These are phyloP conservation scores for Adansonia gregorii DNA, from an alignment of 441 rosid genomes.

Conservation along the genomic window DNA sequence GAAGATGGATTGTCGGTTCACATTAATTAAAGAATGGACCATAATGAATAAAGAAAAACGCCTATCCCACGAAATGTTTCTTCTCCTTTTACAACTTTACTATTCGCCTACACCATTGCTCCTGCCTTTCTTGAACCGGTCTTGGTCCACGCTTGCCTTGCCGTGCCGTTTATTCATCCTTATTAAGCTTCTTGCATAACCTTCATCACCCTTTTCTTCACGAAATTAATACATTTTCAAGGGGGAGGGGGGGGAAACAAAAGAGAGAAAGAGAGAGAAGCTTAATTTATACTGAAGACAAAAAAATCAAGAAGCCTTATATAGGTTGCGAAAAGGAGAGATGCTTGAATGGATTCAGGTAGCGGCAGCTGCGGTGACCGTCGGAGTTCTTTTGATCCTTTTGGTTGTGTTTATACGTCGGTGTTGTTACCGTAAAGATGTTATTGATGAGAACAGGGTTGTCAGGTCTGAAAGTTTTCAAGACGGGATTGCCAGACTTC, in stretches of 20 bases:
- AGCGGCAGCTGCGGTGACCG: slow-evolving; percentile 35
- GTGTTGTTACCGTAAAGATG: slow-evolving; percentile 41
- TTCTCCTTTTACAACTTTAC: slow-evolving; percentile 3
- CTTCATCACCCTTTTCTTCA: background rate
- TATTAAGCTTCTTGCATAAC: background rate
- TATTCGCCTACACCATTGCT: slow-evolving; percentile 16
- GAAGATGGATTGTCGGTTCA: slow-evolving; percentile 33
- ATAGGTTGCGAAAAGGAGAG: slow-evolving; percentile 24
- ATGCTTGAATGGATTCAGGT: slow-evolving; percentile 46
- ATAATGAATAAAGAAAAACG: background rate
- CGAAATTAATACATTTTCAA: background rate
- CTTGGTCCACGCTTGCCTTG: slow-evolving; percentile 44
- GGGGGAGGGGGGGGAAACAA: no score
- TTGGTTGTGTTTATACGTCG: slow-evolving; percentile 47
- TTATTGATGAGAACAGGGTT: slow-evolving; percentile 22
- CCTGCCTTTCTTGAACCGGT: slow-evolving; percentile 56
- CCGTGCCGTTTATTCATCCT: slow-evolving; percentile 24
- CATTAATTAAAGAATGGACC: slow-evolving; percentile 21
- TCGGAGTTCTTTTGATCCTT: slow-evolving; percentile 33
- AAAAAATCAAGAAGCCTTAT: background rate
- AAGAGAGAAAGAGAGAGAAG: background rate
- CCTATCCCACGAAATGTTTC: slow-evolving; percentile 8
- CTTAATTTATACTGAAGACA: background rate
- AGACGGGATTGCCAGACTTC: slow-evolving; percentile 58
- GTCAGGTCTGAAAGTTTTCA: slow-evolving; percentile 38